Conservation (phyloP, 148 eudicot genomes). For the Rhododendron vialii region DNA sequence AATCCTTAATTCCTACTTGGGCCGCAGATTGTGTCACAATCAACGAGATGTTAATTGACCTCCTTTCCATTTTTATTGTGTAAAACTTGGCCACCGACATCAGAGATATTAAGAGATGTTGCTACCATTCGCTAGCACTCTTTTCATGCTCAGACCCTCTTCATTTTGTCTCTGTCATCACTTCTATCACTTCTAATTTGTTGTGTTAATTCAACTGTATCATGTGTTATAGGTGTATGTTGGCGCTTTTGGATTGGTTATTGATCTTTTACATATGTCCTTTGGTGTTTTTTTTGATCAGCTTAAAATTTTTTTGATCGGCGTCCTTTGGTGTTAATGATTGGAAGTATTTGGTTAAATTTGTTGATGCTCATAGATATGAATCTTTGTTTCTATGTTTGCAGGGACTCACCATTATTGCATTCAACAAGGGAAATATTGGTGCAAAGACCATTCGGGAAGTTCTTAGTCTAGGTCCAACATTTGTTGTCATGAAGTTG, state of each 20-base stretch:
- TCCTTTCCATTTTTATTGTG: neutral
- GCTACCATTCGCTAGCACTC: neutral
- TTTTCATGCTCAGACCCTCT: neutral
- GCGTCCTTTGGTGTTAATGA: neutral
- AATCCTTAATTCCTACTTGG: neutral
- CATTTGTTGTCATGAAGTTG: conserved; percentile 89
- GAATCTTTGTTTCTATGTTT: conserved; percentile 8
- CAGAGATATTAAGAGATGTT: neutral
- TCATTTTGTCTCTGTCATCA: neutral
- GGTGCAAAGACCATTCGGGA: conserved; percentile 48
- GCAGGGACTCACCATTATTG: conserved; percentile 80
- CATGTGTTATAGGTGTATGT: neutral
- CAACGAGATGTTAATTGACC: neutral
- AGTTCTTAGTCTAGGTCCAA: conserved; percentile 95
- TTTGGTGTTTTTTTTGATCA: neutral
- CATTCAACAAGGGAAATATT: conserved; percentile 49
- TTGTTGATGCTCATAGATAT: neutral
- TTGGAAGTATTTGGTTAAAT: neutral
- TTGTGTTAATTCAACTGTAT: neutral
- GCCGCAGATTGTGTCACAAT: neutral
- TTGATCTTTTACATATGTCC: neutral
- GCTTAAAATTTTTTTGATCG: neutral
- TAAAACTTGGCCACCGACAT: neutral
- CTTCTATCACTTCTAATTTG: neutral
- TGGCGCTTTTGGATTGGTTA: neutral